Base-by-base conservation (phyloP, 148 eudicot species). In the Drosera capensis region DNA sequence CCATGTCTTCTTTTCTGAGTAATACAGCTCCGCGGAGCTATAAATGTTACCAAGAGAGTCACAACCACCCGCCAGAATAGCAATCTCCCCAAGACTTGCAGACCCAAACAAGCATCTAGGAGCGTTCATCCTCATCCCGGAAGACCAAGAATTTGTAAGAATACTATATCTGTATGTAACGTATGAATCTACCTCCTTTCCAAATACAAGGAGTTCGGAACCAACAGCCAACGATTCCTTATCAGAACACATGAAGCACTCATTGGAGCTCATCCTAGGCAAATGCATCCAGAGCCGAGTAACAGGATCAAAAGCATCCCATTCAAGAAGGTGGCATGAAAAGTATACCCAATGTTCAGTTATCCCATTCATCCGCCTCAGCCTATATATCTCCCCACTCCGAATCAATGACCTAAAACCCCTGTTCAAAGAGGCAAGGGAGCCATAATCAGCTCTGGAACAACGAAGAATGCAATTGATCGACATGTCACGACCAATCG, bases 201-300 rank as follows among this genome's bases (percentile, higher is more conserved):
- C 93, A 57, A 81, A 86, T 0, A 81, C 84, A 19, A 81, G 70
- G 17, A 86, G 80, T 49, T 86, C 84, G 0, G 93, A 78, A 11
- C 95, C 93, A 35, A 81, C 95, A n/a, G 86, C 86, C 46, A 86
- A 49, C 0, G 95, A 85, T 57, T 84, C 90, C 68, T 84, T 84
- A 42, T 84, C 95, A 0, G 94, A 72, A 51, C 46, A 67, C 70
- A 65, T 54, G 46, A 80, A 85, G 45, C 80, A 78, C 9, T 71
- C 80, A 23, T 70, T 71, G n/a, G 69, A 67, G 25, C 65, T 48
- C 76, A 85, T 75, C 44, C 20, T 41, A 2, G 92, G 86, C 38
- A 85, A 63, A 35, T 46, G 71, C 70, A 78, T 77, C 92, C 92
- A 81, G 2, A 63, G 49, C 36, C 58, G 48, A 8, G 68, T 59